phyloP scores from a whole-genome alignment of 306 rosid species.

The Dryas alaskensis region DNA sequence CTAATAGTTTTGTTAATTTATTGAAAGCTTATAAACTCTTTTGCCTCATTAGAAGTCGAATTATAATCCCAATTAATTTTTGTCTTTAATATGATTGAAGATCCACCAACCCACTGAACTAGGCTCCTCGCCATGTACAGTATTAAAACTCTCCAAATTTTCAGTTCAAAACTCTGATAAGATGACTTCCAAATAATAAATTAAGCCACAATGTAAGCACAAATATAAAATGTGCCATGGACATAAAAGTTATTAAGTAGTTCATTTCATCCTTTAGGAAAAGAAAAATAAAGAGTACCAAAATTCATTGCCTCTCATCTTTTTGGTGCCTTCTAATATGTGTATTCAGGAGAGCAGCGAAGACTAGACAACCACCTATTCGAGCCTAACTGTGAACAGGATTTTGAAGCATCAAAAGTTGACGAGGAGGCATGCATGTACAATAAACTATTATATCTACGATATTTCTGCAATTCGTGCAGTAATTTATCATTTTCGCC shows the following conservation, averaged over 20 bases:
- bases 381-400: slow-evolving; percentile 37
- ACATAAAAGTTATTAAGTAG: not conserved
- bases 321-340: slow-evolving; percentile 17
- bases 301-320: not conserved
- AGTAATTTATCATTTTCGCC: slow-evolving; percentile 25
- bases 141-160: no score
- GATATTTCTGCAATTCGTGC: slow-evolving; percentile 20
- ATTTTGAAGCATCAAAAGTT: slow-evolving; percentile 34
- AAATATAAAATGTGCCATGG: slow-evolving; percentile 12
- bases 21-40: slow-evolving; percentile 9
- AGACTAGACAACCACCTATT: slow-evolving; percentile 62
- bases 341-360: slow-evolving; percentile 71
- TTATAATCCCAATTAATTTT: not conserved
- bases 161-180: no score
- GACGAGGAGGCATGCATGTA: slow-evolving; percentile 34
- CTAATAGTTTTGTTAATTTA: slow-evolving; percentile 46
- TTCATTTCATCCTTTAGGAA: not conserved
- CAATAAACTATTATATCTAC: slow-evolving; percentile 27
- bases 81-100: not conserved
- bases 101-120: not conserved
- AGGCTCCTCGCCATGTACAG: not conserved
- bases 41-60: slow-evolving; percentile 32
- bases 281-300: not conserved
- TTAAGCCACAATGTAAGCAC: not conserved
- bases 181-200: not conserved